Evolutionary conservation across 2,329 filamentous ascomycete species (phyloP).

Genomic region (Thielaviopsis euricoi): DNA sequence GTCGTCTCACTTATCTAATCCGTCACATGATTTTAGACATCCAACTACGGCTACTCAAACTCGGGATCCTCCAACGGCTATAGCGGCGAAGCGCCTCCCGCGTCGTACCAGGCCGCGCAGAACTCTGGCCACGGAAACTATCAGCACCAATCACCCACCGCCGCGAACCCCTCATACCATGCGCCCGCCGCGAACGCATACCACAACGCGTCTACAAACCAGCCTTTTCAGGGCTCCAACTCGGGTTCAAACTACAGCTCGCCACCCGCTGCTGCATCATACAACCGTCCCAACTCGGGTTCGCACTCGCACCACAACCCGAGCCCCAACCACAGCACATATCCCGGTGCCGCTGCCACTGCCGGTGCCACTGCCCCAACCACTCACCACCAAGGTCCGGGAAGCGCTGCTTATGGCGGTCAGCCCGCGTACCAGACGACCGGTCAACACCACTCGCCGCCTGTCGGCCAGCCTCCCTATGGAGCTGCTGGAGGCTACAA

Average conservation of each 20-base stretch:
- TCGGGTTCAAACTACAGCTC: conserved; percentile 16
- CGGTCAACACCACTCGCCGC: conserved; percentile 13
- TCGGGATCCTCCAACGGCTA: conserved; percentile 37
- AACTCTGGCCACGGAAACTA: conserved; percentile 7
- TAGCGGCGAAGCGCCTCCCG: conserved; percentile 44
- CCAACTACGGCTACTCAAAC: conserved; percentile 49
- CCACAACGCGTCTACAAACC: conserved; percentile 5
- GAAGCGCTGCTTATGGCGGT: conserved; percentile 17
- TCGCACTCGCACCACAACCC: conserved; percentile 13
- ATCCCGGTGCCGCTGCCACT: background rate
- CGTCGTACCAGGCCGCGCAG: conserved; percentile 33
- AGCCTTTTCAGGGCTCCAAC: conserved; percentile 14
- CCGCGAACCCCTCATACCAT: conserved; percentile 2
- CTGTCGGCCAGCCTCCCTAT: conserved; percentile 11
- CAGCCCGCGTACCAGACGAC: conserved; percentile 16
- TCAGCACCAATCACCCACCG: conserved; percentile 20
- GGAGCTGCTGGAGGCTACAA: conserved; percentile 3
- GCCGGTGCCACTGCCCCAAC: background rate
- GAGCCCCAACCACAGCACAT: conserved; percentile 10
- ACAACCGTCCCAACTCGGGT: conserved; percentile 10
- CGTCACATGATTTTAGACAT: conserved; percentile 22
- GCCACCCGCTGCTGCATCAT: conserved; percentile 4
- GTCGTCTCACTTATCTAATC: conserved; percentile 1
- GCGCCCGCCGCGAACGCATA: conserved; percentile 1
- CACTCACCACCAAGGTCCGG: conserved; percentile 15